Base-by-base conservation (phyloP, 2,329 filamentous ascomycete species). In the Diplodia intermedia region DNA sequence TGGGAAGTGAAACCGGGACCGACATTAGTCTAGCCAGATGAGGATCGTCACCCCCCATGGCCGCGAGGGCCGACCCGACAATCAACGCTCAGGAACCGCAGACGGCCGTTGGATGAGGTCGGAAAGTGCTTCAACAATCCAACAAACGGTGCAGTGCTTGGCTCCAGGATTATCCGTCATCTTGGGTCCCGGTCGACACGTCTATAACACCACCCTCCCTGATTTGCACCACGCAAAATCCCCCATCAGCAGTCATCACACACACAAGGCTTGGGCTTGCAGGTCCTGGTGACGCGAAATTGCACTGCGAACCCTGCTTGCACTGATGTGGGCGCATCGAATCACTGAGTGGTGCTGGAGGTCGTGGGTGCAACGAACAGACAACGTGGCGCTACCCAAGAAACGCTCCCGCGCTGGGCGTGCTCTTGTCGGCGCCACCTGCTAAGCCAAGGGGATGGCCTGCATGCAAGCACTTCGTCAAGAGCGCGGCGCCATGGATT, bases 401-500 rank as follows among this genome's bases (percentile, higher is more conserved):
- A 60, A 60, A 47, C n/a, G 8, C 55, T 23, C 55, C 55, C 20
- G 55, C 15, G 33, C 60, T 63, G 60, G 60, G 60, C 43, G 7
- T 50, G 26, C 26, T 36, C 57, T 62, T 62, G 40, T 31, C n/a
- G 6, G 57, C 40, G 57, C 57, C 57, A 50, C 55, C 6, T n/a
- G 9, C 57, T 18, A 29, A 14, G 12, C 61, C 49, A 54, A 33
- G 49, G 23, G 36, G 49, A 65, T 55, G 62, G 62, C 62, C 47
- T 55, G 62, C 60, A 63, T 62, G 60, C 43, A 65, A 53, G 47
- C 47, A 20, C 36, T 5, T 60, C 23, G 40, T 65, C 61, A 43
- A 26, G 29, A 49, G 61, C 47, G 61, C 62, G 62, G 62, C 62
- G 62, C 43, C 49, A 40, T 49, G 38, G 36, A 9, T 50, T 26